A percentile compares a stretch with the other conserved stretches of the same genome.
Conservation (phyloP, 345 rosid species). For the Dipteronia dyeriana region DNA sequence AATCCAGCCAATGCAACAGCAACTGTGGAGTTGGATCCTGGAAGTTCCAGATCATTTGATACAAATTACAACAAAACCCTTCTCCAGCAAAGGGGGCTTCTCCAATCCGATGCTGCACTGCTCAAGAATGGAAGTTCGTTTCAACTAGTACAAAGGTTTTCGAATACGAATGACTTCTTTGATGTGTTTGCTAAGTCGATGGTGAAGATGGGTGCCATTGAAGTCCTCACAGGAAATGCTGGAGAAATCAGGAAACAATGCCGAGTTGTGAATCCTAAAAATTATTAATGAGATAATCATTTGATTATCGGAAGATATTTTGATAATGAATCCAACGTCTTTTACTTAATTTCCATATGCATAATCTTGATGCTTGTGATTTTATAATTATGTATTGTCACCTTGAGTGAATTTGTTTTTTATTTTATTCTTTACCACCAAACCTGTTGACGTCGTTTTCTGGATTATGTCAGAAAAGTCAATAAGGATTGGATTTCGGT, state of each 20-base stretch:
- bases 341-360: too few relatives aligned
- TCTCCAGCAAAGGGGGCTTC: conserved; percentile 37
- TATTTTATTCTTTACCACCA: too few relatives aligned
- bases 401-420: too few relatives aligned
- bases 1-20: conserved; percentile 29
- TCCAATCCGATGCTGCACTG: conserved; percentile 57
- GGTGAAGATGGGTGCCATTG: conserved; percentile 53
- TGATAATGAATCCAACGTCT: too few relatives aligned
- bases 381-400: too few relatives aligned
- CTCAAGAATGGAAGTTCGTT: conserved; percentile 33
- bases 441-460: too few relatives aligned
- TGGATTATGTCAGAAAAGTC: too few relatives aligned
- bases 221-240: conserved; percentile 32
- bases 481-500: too few relatives aligned
- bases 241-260: conserved; percentile 64
- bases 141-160: neutral
- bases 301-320: too few relatives aligned
- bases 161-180: conserved; percentile 31
- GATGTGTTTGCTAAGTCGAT: conserved; percentile 49
- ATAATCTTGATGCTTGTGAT: too few relatives aligned
- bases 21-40: conserved; percentile 48
- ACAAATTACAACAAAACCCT: conserved; percentile 42
- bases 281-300: too few relatives aligned
- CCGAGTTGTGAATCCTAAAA: conserved; percentile 29
- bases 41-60: conserved; percentile 36